Base-by-base conservation (phyloP, 75 land plant genomes). In the Pseudotsuga menziesii region DNA sequence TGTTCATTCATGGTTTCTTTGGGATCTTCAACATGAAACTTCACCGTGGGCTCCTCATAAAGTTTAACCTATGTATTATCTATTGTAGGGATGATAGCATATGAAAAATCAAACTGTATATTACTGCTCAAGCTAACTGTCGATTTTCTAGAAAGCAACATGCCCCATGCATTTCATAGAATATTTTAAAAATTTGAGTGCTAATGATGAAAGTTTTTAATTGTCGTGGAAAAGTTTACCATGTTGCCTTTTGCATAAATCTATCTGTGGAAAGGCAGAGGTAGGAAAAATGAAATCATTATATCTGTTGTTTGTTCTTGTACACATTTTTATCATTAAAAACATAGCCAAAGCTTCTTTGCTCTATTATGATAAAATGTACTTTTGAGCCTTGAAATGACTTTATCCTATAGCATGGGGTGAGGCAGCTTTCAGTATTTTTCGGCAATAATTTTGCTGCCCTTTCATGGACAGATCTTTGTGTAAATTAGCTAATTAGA, bases 281-380 rank as follows among this genome's bases (percentile, higher is more conserved):
- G 3, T 0, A 1, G 72, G n/a, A 39, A 62, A 69, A 69, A 29
- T 20, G n/a, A 39, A 20, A 39, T 69, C 41, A 41, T 36, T 41
- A n/a, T n/a, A 41, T 69, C 11, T 69, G n/a, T 69, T 41, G n/a
- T 36, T 69, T 69, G n/a, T 69, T 69, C 20, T 36, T 36, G 39
- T 41, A 69, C 25, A 41, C 48, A 41, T 41, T 12, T 23, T 8
- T 29, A 48, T 48, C 23, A 41, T 69, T 69, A 44, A 69, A 69
- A 69, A 41, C 52, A n/a, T 69, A 69, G 52, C 72, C 41, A 22
- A 69, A 69, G 72, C 70, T 69, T 36, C 20, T 39, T 69, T 69
- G 8, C 52, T 69, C 72, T 39, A 67, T 41, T 36, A 8, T 36
- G 48, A 69, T 39, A 41, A 36, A 69, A 41, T 69, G 48, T 36